Conservation (phyloP, 2,329 filamentous ascomycete species). For the Pestalotiopsis fici region DNA sequence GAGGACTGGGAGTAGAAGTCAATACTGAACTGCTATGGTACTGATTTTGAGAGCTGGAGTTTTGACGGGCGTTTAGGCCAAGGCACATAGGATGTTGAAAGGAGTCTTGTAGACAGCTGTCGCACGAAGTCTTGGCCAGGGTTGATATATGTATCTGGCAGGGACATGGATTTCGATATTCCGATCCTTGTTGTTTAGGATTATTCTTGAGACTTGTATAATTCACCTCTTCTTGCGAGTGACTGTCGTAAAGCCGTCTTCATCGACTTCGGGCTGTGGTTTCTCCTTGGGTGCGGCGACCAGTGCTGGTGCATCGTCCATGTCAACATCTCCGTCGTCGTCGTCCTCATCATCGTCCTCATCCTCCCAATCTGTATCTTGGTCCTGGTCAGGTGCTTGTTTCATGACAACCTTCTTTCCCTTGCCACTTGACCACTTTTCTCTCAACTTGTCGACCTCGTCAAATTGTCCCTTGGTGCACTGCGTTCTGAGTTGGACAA, state of each 20-base stretch:
- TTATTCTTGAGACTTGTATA: neutral
- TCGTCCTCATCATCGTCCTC: slow-evolving; percentile 56
- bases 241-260: slow-evolving; percentile 80
- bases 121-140: slow-evolving; percentile 22
- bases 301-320: slow-evolving; percentile 69
- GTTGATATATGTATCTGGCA: neutral
- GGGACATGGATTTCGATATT: neutral
- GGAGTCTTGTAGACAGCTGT: slow-evolving; percentile 9
- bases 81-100: neutral
- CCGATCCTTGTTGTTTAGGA: neutral
- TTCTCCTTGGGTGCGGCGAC: slow-evolving; percentile 62
- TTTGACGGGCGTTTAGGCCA: slow-evolving; percentile 3
- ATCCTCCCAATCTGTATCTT: slow-evolving; percentile 48
- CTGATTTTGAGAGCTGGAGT: slow-evolving; percentile 8
- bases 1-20: slow-evolving; percentile 44
- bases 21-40: neutral
- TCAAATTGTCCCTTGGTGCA: slow-evolving; percentile 66
- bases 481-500: slow-evolving; percentile 68
- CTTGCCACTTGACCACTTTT: slow-evolving; percentile 62
- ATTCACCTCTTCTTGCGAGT: slow-evolving; percentile 63
- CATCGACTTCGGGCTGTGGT: slow-evolving; percentile 71
- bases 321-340: slow-evolving; percentile 59
- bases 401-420: slow-evolving; percentile 54
- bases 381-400: slow-evolving; percentile 26
- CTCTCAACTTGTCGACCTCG: slow-evolving; percentile 64